These are phyloP conservation scores for Solanum piurae DNA, from an alignment of 257 asterid genomes.

Conservation along the genomic window DNA sequence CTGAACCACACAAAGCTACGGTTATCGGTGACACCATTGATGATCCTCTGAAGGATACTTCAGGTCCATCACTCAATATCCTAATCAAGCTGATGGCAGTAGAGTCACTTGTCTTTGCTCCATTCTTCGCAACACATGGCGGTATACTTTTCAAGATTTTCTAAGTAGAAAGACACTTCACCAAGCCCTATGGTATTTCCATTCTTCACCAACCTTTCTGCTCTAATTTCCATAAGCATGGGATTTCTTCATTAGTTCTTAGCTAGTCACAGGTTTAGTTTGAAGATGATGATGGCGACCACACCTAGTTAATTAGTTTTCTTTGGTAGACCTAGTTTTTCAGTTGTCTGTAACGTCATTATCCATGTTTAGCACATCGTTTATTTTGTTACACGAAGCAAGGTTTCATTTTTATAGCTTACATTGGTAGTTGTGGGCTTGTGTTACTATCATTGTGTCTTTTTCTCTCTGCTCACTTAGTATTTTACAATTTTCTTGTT, in stretches of 20 bases:
- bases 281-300: background rate
- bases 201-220: background rate
- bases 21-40: background rate
- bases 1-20: background rate
- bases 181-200: background rate
- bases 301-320: background rate
- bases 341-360: background rate
- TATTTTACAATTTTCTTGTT: background rate
- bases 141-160: background rate
- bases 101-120: background rate
- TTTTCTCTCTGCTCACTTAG: background rate
- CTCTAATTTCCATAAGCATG: background rate
- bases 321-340: background rate
- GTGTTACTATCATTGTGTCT: background rate
- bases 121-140: background rate
- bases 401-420: background rate
- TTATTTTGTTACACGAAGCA: background rate
- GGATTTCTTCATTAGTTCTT: background rate
- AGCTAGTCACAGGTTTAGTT: background rate
- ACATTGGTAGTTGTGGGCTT: background rate
- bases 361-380: background rate
- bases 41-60: background rate
- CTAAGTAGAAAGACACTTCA: background rate
- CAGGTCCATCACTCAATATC: slow-evolving; percentile 1
- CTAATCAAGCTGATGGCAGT: background rate